Conservation (phyloP, 176 grass and related monocot genomes). For the Oryza australiensis region DNA sequence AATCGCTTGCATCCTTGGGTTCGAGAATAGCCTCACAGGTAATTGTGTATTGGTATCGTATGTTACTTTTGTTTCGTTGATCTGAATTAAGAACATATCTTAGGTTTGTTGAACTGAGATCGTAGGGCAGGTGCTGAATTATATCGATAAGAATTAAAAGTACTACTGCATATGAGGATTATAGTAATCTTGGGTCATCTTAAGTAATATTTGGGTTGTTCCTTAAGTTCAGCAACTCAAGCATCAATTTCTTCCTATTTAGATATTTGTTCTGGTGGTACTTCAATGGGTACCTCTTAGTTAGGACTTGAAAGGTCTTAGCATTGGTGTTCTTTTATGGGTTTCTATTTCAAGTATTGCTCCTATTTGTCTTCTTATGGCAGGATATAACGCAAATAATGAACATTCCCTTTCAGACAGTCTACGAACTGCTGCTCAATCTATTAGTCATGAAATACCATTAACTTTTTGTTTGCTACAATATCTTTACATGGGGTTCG, state of each 20-base stretch:
- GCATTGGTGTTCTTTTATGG: not conserved
- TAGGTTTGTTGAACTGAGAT: slow-evolving; percentile 18
- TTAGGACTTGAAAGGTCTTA: not conserved
- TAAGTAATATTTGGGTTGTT: not conserved
- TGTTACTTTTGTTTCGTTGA: slow-evolving; percentile 21
- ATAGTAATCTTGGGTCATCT: not conserved
- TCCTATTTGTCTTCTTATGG: slow-evolving; percentile 12
- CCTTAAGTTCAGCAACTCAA: not conserved
- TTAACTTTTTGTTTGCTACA: not conserved
- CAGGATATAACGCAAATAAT: slow-evolving; percentile 3
- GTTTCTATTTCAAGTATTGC: not conserved
- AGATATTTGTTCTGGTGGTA: slow-evolving; percentile 1
- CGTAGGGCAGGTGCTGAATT: not conserved
- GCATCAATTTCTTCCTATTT: not conserved
- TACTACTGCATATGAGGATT: not conserved
- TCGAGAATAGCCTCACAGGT: slow-evolving; percentile 67
- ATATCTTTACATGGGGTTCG: not conserved
- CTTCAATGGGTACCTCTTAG: slow-evolving; percentile 1
- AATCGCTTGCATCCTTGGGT: slow-evolving; percentile 45
- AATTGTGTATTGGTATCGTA: slow-evolving; percentile 13
- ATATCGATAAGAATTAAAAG: slow-evolving; percentile 11
- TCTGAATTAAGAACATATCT: slow-evolving; percentile 10
- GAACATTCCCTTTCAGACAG: slow-evolving; percentile 21
- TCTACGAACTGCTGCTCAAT: slow-evolving; percentile 2
- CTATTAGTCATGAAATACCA: not conserved